Evolutionary conservation across 352 stramenopile genomes (phyloP).

Genomic region (Peronospora destructor): DNA sequence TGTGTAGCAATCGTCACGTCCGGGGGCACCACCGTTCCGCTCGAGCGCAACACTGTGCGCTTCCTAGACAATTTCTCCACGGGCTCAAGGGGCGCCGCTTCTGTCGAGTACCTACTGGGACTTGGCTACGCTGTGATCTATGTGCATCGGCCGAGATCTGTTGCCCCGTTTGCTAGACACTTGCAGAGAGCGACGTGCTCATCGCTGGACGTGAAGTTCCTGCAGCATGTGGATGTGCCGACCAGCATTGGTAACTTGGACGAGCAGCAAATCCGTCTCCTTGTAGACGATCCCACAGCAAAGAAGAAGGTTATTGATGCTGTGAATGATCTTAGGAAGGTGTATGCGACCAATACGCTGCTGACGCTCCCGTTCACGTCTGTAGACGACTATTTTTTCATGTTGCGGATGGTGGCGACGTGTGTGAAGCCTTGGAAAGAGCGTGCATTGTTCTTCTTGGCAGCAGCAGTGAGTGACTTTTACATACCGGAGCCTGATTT

Average conservation of each 20-base stretch:
- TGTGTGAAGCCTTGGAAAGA: slow-evolving; percentile 52
- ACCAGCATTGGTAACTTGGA: slow-evolving; percentile 8
- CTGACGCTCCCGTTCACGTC: slow-evolving; percentile 90
- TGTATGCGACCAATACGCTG: slow-evolving; percentile 42
- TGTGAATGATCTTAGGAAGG: slow-evolving; percentile 43
- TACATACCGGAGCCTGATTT: slow-evolving; percentile 90
- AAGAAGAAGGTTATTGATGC: slow-evolving; percentile 42
- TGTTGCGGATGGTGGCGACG: slow-evolving; percentile 79
- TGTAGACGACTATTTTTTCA: slow-evolving; percentile 95
- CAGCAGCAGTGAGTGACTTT: slow-evolving; percentile 96
- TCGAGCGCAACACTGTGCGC: slow-evolving; percentile 93
- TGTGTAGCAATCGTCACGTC: slow-evolving; percentile 79
- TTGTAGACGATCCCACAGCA: slow-evolving; percentile 28
- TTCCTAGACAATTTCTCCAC: slow-evolving; percentile 98
- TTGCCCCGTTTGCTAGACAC: slow-evolving; percentile 80
- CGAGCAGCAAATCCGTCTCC: slow-evolving; percentile 16
- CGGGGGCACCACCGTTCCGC: slow-evolving; percentile 91
- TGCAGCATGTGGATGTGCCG: slow-evolving; percentile 45
- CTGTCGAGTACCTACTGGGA: slow-evolving; percentile 86
- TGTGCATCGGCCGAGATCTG: slow-evolving; percentile 85
- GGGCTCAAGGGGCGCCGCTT: slow-evolving; percentile 83
- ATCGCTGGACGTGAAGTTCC: slow-evolving; percentile 59
- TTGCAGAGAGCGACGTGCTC: slow-evolving; percentile 47
- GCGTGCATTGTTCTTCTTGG: slow-evolving; percentile 89
- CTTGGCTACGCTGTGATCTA: slow-evolving; percentile 96